Evolutionary conservation across 2,329 filamentous ascomycete species (phyloP).

Genomic region (Neofusicoccum cordaticola): DNA sequence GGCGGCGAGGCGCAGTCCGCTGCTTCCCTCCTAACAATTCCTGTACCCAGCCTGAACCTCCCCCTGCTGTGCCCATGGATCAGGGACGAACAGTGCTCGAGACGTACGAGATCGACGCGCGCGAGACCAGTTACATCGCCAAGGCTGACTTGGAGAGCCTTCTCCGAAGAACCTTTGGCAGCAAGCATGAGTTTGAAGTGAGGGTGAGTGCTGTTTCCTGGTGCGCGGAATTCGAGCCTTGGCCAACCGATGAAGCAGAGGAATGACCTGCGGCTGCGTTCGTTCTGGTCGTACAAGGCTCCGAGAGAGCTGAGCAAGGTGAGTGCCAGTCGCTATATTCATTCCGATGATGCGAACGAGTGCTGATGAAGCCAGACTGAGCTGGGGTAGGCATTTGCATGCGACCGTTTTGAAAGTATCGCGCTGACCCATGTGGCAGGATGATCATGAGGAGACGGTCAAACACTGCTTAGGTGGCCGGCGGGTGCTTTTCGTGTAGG

Average conservation of each 20-base stretch:
- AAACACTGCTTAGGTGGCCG: background rate
- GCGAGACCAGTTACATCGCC: conserved; percentile 2
- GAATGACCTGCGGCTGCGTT: background rate
- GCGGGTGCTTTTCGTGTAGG: too few species aligned
- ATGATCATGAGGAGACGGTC: background rate
- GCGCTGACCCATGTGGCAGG: background rate
- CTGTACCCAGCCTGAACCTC: background rate
- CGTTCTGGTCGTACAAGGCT: conserved; percentile 1
- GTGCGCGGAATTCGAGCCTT: background rate
- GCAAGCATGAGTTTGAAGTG: background rate
- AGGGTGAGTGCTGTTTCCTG: background rate
- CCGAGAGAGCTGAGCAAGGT: background rate
- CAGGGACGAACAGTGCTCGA: background rate
- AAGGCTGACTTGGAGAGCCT: background rate
- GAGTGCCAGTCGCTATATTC: background rate
- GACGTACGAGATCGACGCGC: background rate
- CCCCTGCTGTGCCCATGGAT: background rate
- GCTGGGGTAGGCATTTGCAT: background rate
- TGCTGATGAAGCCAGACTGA: background rate
- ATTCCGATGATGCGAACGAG: background rate
- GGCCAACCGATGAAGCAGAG: background rate
- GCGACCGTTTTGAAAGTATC: background rate
- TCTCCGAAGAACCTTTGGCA: background rate
- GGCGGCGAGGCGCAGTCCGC: background rate
- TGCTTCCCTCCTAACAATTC: background rate